Percentiles rank a stretch among this genome's conserved stretches.
These are phyloP conservation scores for Cryphonectria nitschkei DNA, from an alignment of 2,329 filamentous ascomycete genomes.

Conservation along the genomic window DNA sequence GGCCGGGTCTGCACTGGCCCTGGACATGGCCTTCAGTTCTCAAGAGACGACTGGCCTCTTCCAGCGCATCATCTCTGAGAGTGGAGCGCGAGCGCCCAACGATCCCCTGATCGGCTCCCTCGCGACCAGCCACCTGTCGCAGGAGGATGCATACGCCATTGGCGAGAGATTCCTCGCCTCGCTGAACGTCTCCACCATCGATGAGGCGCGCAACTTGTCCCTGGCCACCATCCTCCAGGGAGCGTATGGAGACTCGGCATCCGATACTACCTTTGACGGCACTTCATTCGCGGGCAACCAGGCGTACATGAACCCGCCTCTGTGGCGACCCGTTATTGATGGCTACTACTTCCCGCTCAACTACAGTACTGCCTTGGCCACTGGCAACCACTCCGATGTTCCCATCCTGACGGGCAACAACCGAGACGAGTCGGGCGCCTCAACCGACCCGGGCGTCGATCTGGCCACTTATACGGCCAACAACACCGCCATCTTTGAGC, in stretches of 20 bases:
- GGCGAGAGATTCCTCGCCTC: conserved; percentile 28
- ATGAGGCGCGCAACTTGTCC: conserved; percentile 31
- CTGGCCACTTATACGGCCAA: conserved; percentile 29
- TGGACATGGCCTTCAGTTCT: conserved; percentile 6
- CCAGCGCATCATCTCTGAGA: conserved; percentile 38
- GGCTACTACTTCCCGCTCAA: not conserved
- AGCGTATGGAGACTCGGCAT: not conserved
- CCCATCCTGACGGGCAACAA: conserved; percentile 21
- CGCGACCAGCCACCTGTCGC: conserved; percentile 34
- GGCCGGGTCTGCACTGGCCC: conserved; percentile 64
- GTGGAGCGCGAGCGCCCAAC: conserved; percentile 37
- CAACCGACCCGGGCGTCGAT: conserved; percentile 17
- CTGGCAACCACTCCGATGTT: conserved; percentile 8
- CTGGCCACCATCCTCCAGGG: conserved; percentile 2
- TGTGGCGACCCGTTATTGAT: conserved; percentile 7
- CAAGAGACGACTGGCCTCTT: conserved; percentile 31
- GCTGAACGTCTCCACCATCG: conserved; percentile 33
- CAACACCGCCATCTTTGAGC: conserved; percentile 32
- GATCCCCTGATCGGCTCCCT: conserved; percentile 36
- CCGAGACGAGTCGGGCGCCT: conserved; percentile 24
- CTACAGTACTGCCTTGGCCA: not conserved
- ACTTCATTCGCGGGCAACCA: conserved; percentile 5
- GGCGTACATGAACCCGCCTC: conserved; percentile 10
- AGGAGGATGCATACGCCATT: conserved; percentile 29
- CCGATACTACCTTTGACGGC: conserved; percentile 9